Percentiles rank a stretch among this genome's conserved stretches.
Conservation (phyloP, 2,329 filamentous ascomycete species). For the Epichloe gansuensis region DNA sequence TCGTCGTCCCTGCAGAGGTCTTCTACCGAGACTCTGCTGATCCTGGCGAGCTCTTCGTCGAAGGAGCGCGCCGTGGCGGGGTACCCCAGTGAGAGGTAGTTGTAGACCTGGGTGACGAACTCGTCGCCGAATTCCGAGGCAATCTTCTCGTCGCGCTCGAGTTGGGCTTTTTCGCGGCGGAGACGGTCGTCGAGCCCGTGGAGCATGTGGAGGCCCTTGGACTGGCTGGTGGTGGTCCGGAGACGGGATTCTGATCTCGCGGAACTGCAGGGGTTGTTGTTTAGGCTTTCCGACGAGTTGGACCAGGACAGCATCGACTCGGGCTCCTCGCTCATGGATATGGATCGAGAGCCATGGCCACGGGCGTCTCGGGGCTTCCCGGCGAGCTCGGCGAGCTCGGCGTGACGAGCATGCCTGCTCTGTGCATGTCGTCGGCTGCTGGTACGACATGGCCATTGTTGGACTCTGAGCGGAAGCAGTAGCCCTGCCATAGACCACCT, state of each 20-base stretch:
- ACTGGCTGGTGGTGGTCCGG: conserved; percentile 17
- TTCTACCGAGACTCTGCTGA: conserved; percentile 55
- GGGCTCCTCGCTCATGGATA: conserved; percentile 31
- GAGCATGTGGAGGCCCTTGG: conserved; percentile 36
- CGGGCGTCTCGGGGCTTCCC: conserved; percentile 30
- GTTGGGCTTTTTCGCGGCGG: conserved; percentile 35
- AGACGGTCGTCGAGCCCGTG: conserved; percentile 40
- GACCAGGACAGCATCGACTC: conserved; percentile 15
- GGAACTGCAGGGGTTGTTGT: conserved; percentile 7
- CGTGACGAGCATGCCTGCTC: conserved; percentile 38
- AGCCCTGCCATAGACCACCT: conserved; percentile 66
- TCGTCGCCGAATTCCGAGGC: conserved; percentile 62
- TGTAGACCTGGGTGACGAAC: conserved; percentile 93
- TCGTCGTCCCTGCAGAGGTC: conserved; percentile 65
- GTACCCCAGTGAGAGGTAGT: conserved; percentile 89
- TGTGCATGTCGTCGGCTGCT: conserved; percentile 24
- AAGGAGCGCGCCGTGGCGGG: conserved; percentile 73
- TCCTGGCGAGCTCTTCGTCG: conserved; percentile 75
- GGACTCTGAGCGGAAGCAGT: conserved; percentile 39
- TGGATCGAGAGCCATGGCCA: conserved; percentile 24
- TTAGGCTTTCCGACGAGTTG: conserved; percentile 9
- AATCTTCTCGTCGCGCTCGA: conserved; percentile 41
- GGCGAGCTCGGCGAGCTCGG: conserved; percentile 31
- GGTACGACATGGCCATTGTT: conserved; percentile 27
- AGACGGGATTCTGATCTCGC: conserved; percentile 15